Evolutionary conservation across 352 stramenopile species (phyloP), one percentile per base, ranked within the genome.

Genomic region (Phytopythium mirpurense): DNA sequence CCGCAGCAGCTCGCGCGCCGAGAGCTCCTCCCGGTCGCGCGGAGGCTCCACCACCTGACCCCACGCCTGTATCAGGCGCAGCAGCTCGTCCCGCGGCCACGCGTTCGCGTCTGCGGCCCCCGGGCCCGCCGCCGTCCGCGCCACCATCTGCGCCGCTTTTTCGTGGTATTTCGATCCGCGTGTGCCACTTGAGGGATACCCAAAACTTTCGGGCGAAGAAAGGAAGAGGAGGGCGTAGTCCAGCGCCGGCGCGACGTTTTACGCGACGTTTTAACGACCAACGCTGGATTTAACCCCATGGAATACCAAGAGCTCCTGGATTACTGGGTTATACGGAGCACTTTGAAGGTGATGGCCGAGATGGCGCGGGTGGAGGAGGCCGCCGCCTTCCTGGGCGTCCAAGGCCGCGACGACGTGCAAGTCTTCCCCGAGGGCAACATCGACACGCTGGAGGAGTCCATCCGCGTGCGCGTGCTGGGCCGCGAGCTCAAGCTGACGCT

Each of bases 401-500:
- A 60, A 14, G 10, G 40, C 21, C 23, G 8, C n/a, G 44, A 40
- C 43, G 40, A 32, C 31, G 54, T 86, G 42, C 57, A 82, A 24
- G 76, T 87, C 4, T 79, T 87, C 38, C 54, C 64, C 2, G 57
- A 87, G 49, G 65, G 83, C 43, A 72, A 83, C 34, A 66, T 87
- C 24, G 67, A 83, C 45, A 66, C 65, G 31, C 63, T 87, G 14
- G 80, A 91, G 59, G 68, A 78, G 51, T 63, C 62, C 18, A 77
- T 78, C 2, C 67, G 75, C 27, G 79, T 91, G 37, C 60, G 58
- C 27, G 78, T 91, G 53, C 65, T 70, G 21, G 70, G 62, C 24
- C 60, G 78, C 48, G 70, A 87, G 24, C 65, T 91, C 10, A 42
- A 69, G 34, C 67, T 91, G 26, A 88, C 67, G 3, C 60, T 91